Conservation (phyloP, 2,329 filamentous ascomycete genomes). For the Scolecobasidium constrictum region DNA sequence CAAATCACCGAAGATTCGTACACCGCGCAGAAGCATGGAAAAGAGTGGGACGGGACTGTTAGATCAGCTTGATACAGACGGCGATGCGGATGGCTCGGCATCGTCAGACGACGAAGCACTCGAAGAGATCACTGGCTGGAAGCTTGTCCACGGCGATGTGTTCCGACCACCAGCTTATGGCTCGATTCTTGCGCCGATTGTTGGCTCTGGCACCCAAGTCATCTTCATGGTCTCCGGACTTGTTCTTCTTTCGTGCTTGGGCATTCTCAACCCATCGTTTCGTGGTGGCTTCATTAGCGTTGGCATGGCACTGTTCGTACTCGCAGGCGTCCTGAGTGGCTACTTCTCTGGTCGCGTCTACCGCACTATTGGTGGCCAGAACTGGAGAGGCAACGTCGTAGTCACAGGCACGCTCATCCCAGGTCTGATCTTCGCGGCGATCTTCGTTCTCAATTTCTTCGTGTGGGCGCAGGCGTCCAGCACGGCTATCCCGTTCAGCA, state of each 20-base stretch:
- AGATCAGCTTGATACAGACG: conserved; percentile 47
- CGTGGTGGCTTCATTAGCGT: conserved; percentile 84
- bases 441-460: conserved; percentile 78
- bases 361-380: conserved; percentile 67
- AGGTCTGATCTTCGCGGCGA: conserved; percentile 60
- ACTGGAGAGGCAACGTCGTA: conserved; percentile 66
- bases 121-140: conserved; percentile 81
- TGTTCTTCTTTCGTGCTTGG: conserved; percentile 61
- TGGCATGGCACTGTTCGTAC: conserved; percentile 70
- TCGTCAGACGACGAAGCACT: conserved; percentile 60
- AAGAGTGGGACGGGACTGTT: conserved; percentile 41
- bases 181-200: conserved; percentile 63
- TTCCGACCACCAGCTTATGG: conserved; percentile 65
- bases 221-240: conserved; percentile 71
- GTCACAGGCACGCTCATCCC: conserved; percentile 67
- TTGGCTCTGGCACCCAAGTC: conserved; percentile 80
- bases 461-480: conserved; percentile 85
- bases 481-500: conserved; percentile 76
- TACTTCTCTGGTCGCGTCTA: conserved; percentile 80
- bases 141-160: conserved; percentile 77
- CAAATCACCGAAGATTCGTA: conserved; percentile 34
- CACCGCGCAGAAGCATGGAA: conserved; percentile 41
- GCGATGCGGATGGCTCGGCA: conserved; percentile 36
- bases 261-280: conserved; percentile 75
- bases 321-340: conserved; percentile 74